Evolutionary conservation across 2,329 filamentous ascomycete species (phyloP), one percentile per base, ranked within the genome.

Genomic region (Sporothrix schenckii): DNA sequence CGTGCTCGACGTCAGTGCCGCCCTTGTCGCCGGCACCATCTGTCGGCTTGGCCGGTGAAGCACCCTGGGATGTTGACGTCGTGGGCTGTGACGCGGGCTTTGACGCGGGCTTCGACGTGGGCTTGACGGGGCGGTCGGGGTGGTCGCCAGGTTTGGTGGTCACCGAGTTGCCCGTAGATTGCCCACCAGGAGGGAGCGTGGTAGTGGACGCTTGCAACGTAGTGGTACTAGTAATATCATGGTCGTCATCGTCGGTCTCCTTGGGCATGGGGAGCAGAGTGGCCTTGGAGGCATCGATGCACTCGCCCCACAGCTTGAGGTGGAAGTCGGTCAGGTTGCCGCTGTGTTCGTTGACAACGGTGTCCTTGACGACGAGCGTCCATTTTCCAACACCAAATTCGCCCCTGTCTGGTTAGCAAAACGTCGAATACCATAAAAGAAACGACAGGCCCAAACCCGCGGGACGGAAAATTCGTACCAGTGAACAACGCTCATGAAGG

Each of bases 401-500:
- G 65, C 95, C 95, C 93, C 91, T 93, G 69, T 14, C 1, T 4
- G 11, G 75, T 83, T 77, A 83, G 79, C 19, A 34, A 34, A 7
- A 9, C 34, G 34, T 34, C 4, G 34, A 34, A 9, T 9, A 41
- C 24, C 9, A n/a, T 5, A 54, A 66, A 4, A 30, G 27, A 14
- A 47, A n/a, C 27, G 71, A 67, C 58, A 52, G 7, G 66, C 21
- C 67, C 67, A 4, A 14, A 39, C 19, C 65, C 7, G 9, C 7
- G 30, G n/a, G 0, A n/a, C 27, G 9, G 16, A n/a, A 27, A 80
- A 9, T 34, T 1, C 89, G 80, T 85, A 93, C 92, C 94, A 99
- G 79, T 99, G 95, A 73, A 90, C 94, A 50, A 99, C 95, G 72
- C 91, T 96, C 95, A 99, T 99, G 77, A 99, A 99, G 0, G 94